Evolutionary conservation across 106 monocot genomes (phyloP), one percentile per base, ranked within the genome.

Genomic region (Dendrobium nobile): DNA sequence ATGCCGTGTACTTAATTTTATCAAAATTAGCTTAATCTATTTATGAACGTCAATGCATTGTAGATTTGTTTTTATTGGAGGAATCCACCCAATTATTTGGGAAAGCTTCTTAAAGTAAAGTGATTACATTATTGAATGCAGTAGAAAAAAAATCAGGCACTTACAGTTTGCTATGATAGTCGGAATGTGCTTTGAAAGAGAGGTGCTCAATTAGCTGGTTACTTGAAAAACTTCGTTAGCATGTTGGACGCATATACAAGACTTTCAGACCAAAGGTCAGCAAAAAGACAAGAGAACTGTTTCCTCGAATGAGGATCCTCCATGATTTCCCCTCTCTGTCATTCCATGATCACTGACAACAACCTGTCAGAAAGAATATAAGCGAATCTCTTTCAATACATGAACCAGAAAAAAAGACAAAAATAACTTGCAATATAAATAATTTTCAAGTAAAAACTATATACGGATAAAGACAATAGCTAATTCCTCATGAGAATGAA

Each of bases 341-440:
- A 98, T 98, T 77, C 98, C 98, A 85, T 98, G 98, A 70, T 98
- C 98, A 75, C 98, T 98, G 70, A 95, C 86, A 75, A 98, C 92
- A 79, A 98, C 75, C 98, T 98, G 78, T 47, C 80, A 47, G 70
- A 17, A 54, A 77, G 15, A 84, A 67, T n/a, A 43, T 56, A 80
- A 22, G 72, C 17, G 41, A 72, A 72, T 17, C 37, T 33, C 16
- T 17, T 72, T 72, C 20, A 65, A 4, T 26, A 15, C 7, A 24
- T 65, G 64, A 65, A 65, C 9, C 7, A n/a, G n/a, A 24, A 7
- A 65, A n/a, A 13, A 70, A 68, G 61, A 70, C 47, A 73, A 65
- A 65, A 27, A 65, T 19, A 65, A 65, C 64, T 65, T 65, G 64
- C 64, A n/a, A 8, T 64, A 22, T 26, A 65, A 61, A 26, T 9